These are phyloP conservation scores for Phalaenopsis hybrid DNA, from an alignment of 116 monocot genomes.

Conservation along the genomic window DNA sequence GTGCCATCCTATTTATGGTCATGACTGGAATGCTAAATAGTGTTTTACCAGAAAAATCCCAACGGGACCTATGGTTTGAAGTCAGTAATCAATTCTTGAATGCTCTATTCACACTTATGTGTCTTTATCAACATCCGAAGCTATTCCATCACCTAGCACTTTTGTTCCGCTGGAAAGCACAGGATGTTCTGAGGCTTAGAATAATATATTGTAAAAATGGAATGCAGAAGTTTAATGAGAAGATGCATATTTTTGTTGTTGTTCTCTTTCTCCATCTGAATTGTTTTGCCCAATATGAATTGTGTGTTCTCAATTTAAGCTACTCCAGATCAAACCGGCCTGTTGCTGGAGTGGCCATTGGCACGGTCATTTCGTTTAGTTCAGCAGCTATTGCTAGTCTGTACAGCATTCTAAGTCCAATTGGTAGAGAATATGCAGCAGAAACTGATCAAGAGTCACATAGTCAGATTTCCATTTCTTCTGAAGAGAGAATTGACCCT, in stretches of 20 bases:
- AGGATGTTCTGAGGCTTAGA: constrained; percentile 48
- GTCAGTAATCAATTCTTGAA: constrained; percentile 82
- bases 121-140: constrained; percentile 73
- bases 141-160: constrained; percentile 65
- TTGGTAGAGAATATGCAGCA: constrained; percentile 60
- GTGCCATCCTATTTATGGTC: constrained; percentile 73
- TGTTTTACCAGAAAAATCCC: constrained; percentile 54
- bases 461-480: background rate
- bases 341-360: constrained; percentile 47
- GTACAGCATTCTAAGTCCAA: constrained; percentile 68
- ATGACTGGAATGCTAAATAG: constrained; percentile 81
- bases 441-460: constrained; percentile 42
- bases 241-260: constrained; percentile 74
- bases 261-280: constrained; percentile 66
- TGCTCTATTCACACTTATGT: constrained; percentile 89
- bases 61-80: constrained; percentile 72
- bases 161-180: constrained; percentile 45
- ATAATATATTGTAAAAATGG: constrained; percentile 83
- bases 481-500: constrained; percentile 33
- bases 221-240: constrained; percentile 58
- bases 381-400: constrained; percentile 58
- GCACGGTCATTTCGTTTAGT: constrained; percentile 46
- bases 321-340: constrained; percentile 52
- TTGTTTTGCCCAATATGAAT: constrained; percentile 77
- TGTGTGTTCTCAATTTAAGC: constrained; percentile 71